Percentiles rank a stretch among this genome's conserved stretches.
Evolutionary conservation across 2,329 filamentous ascomycete species (phyloP).

Genomic region (Pseudogymnoascus sp.): DNA sequence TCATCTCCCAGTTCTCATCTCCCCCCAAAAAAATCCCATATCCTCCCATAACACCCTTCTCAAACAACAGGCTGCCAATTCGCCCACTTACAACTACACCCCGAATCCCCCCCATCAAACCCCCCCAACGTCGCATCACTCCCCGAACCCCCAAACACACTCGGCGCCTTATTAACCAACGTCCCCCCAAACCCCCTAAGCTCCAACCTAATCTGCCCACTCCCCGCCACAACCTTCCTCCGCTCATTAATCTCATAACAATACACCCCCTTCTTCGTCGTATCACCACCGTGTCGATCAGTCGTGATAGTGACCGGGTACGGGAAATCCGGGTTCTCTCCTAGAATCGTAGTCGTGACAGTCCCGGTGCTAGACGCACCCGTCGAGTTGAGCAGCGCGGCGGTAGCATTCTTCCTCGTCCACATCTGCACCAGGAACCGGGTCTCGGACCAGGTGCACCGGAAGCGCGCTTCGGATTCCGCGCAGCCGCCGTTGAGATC

Average conservation of each 20-base stretch:
- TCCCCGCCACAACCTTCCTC: slow-evolving; percentile 36
- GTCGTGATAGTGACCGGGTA: slow-evolving; percentile 54
- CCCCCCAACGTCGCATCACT: slow-evolving; percentile 45
- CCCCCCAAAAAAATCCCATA: not conserved
- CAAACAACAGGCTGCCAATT: slow-evolving; percentile 31
- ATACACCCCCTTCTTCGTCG: slow-evolving; percentile 45
- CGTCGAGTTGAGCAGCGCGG: slow-evolving; percentile 32
- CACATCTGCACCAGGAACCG: slow-evolving; percentile 59
- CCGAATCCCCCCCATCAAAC: slow-evolving; percentile 54
- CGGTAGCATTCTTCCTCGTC: slow-evolving; percentile 43
- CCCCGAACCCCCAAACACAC: slow-evolving; percentile 24
- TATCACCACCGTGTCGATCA: slow-evolving; percentile 55
- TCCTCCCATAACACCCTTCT: not conserved
- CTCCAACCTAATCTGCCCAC: slow-evolving; percentile 40
- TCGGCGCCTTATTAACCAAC: slow-evolving; percentile 43
- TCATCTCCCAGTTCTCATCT: not conserved
- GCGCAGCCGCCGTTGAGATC: slow-evolving; percentile 49
- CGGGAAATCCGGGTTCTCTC: slow-evolving; percentile 47
- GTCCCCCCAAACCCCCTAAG: slow-evolving; percentile 43
- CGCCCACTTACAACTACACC: slow-evolving; percentile 53
- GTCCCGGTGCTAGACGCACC: slow-evolving; percentile 10
- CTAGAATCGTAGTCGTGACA: slow-evolving; percentile 23
- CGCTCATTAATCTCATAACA: slow-evolving; percentile 42
- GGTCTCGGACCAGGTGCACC: slow-evolving; percentile 53
- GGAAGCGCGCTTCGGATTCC: slow-evolving; percentile 43